Evolutionary conservation across 208 protist genomes (phyloP), one percentile per base, ranked within the genome.

Genomic region (Crithidia bombi): DNA sequence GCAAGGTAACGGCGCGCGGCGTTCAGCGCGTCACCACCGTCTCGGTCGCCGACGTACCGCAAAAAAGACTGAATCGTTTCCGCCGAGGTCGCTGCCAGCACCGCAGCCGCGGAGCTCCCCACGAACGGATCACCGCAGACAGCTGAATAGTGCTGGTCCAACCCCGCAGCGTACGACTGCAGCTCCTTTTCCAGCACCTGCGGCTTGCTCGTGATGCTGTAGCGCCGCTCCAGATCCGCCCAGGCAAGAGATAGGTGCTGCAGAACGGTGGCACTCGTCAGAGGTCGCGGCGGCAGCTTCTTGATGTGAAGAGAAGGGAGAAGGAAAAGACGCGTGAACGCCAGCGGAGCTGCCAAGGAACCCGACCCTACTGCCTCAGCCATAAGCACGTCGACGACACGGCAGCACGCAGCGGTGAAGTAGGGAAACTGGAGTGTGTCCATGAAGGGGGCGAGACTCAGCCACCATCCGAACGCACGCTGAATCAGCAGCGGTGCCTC

Each of bases 231-330:
- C 15, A 76, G 23, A 26, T 76, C 44, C 25, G 49, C 47, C 71
- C 63, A 81, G 30, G 78, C 59, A 49, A 79, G 50, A 21, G 74
- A 26, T 44, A 66, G 33, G 65, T 67, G 62, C 66, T 78, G 63
- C 66, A 70, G 23, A 23, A 73, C 36, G 21, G 32, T 23, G 3
- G 23, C 41, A 17, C 36, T 55, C 10, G 41, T 51, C 36, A 78
- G 30, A 0, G 50, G 41, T 5, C 70, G 36, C 14, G 33, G 39
- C 9, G 78, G 74, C n/a, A 75, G 56, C 30, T 63, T 80, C 54
- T 81, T 84, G 0, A 78, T 69, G 63, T 83, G 65, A 33, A 76
- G 11, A 12, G 75, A 84, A 35, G 82, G 78, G 15, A 82, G 28
- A 25, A 57, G 4, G 46, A 70, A 82, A 25, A 81, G 73, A 0